A percentile compares a stretch with the other conserved stretches of the same genome.
phyloP scores from a whole-genome alignment of 1,284 basidiomycete species.

The Spongispora temasekensis region DNA sequence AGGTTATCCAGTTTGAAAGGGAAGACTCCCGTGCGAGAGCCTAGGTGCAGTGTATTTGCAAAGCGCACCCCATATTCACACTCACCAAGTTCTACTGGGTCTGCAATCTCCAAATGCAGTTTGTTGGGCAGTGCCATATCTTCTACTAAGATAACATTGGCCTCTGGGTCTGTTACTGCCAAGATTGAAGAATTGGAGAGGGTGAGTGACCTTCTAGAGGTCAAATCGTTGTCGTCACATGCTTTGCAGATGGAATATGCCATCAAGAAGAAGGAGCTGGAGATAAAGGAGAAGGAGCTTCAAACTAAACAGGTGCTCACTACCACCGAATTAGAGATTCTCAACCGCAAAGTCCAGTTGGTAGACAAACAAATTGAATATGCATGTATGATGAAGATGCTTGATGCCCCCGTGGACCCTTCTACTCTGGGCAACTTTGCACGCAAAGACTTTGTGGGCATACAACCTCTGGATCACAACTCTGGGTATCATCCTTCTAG shows the following conservation, averaged over 20 bases:
- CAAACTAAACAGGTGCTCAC: neutral
- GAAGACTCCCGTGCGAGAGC: neutral
- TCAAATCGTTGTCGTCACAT: neutral
- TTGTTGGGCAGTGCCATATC: neutral
- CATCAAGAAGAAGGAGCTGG: neutral
- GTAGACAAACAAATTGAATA: neutral
- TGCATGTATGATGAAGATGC: neutral
- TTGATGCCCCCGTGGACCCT: neutral
- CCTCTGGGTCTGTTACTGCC: neutral
- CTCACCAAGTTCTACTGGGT: neutral
- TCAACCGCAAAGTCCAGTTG: neutral
- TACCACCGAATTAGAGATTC: neutral
- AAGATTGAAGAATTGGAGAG: neutral
- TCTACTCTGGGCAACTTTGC: neutral
- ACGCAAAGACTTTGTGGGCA: too few species aligned
- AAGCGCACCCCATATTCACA: neutral
- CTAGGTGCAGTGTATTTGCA: neutral
- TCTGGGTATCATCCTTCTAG: too few species aligned
- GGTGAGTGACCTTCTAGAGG: neutral
- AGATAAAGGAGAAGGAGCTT: neutral
- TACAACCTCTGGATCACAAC: too few species aligned
- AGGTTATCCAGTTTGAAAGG: neutral
- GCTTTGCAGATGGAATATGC: neutral
- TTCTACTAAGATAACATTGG: neutral
- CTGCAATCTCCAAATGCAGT: neutral